Conservation (phyloP, 495 filamentous ascomycete species). For the Cercophora newfieldiana region DNA sequence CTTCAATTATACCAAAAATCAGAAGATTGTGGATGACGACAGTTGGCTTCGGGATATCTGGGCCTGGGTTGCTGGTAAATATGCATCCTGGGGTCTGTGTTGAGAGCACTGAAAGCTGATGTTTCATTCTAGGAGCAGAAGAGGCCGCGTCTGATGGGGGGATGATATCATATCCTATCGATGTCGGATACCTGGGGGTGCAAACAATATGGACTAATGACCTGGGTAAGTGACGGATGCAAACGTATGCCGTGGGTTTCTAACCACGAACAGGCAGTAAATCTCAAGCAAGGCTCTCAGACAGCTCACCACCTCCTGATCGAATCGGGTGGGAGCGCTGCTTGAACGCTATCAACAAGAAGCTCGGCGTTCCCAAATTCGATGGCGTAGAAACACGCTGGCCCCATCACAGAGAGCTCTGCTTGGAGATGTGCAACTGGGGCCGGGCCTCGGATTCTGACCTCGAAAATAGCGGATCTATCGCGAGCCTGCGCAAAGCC, state of each 20-base stretch:
- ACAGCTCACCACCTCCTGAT: conserved; percentile 43
- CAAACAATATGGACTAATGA: conserved; percentile 76
- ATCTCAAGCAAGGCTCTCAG: conserved; percentile 42
- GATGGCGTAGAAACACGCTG: conserved; percentile 59
- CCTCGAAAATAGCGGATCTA: conserved; percentile 42
- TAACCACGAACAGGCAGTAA: conserved; percentile 34
- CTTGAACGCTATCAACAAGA: conserved; percentile 48
- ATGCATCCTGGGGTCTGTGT: background rate
- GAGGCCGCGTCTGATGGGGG: conserved; percentile 62
- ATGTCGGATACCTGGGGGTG: conserved; percentile 85
- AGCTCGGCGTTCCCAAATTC: conserved; percentile 41
- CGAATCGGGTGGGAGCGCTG: conserved; percentile 50
- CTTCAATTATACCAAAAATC: conserved; percentile 71
- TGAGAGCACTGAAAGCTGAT: conserved; percentile 9
- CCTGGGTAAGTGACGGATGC: conserved; percentile 50
- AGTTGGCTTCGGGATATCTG: conserved; percentile 74
- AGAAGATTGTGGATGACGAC: conserved; percentile 66
- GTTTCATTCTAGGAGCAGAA: conserved; percentile 56
- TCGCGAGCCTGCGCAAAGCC: conserved; percentile 55
- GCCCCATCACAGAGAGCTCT: conserved; percentile 74
- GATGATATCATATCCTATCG: conserved; percentile 73
- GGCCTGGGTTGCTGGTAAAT: conserved; percentile 71
- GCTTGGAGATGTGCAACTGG: conserved; percentile 76
- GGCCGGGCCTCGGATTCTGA: conserved; percentile 61
- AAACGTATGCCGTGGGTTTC: background rate